phyloP scores from a whole-genome alignment of 306 rosid genomes.

The Vigna mungo region DNA sequence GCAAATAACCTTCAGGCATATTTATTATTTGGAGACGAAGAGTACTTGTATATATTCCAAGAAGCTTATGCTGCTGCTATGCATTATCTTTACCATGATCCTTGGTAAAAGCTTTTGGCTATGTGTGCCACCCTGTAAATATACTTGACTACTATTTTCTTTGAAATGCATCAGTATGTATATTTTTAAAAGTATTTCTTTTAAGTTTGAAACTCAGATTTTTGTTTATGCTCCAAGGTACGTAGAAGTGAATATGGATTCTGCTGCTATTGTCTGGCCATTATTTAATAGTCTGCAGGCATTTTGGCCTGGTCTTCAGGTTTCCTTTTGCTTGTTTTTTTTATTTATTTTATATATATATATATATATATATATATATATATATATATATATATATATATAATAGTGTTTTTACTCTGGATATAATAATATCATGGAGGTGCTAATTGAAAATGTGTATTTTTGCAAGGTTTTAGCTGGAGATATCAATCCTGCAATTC shows the following conservation, averaged over 20 bases:
- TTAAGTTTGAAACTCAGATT: slow-evolving; percentile 38
- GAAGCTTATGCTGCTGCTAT: slow-evolving; percentile 98
- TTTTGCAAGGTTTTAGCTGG: slow-evolving; percentile 94
- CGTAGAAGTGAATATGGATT: slow-evolving; percentile 97
- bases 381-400: too few species aligned
- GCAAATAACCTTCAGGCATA: slow-evolving; percentile 72
- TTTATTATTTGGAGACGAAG: slow-evolving; percentile 94
- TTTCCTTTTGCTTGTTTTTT: slow-evolving; percentile 47
- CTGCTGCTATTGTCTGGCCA: slow-evolving; percentile 97
- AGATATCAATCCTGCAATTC: slow-evolving; percentile 92
- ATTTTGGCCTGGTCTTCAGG: slow-evolving; percentile 99
- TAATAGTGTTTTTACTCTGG: slow-evolving; percentile 37
- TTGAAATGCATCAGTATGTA: slow-evolving; percentile 20
- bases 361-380: too few species aligned
- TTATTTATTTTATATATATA: too few species aligned
- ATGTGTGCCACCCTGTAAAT: slow-evolving; percentile 47
- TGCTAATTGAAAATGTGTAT: slow-evolving; percentile 40
- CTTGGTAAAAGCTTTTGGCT: slow-evolving; percentile 80
- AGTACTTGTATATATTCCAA: slow-evolving; percentile 91
- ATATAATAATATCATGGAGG: slow-evolving; percentile 26
- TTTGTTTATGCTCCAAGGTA: slow-evolving; percentile 66
- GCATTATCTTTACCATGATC: slow-evolving; percentile 89
- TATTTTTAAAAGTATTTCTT: slow-evolving; percentile 36
- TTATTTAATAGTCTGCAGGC: slow-evolving; percentile 97
- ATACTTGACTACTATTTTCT: slow-evolving; percentile 38